Evolutionary conservation across 2,329 filamentous ascomycete genomes (phyloP).

Genomic region (Emericellopsis cladophorae): DNA sequence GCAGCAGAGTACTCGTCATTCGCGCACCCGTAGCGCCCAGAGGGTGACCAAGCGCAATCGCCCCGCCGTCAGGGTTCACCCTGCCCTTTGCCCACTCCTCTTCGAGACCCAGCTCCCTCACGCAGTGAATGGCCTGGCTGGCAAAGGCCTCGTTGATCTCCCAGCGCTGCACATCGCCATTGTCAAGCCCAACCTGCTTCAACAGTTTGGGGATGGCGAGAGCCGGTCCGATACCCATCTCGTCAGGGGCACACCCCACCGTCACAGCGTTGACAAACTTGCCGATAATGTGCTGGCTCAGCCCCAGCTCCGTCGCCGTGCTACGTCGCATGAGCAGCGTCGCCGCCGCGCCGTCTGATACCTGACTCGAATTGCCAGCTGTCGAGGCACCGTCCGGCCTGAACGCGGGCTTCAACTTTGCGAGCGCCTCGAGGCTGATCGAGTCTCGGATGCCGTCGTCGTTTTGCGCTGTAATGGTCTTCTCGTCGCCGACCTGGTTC

Average conservation of each 20-base stretch:
- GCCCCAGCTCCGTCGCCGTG: conserved; percentile 61
- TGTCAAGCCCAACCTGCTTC: conserved; percentile 50
- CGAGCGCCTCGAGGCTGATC: conserved; percentile 57
- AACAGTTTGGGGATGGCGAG: conserved; percentile 76
- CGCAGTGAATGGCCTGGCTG: conserved; percentile 55
- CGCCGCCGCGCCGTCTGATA: conserved; percentile 79
- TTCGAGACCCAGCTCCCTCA: conserved; percentile 57
- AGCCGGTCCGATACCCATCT: conserved; percentile 89
- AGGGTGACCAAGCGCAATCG: conserved; percentile 81
- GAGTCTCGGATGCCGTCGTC: conserved; percentile 74
- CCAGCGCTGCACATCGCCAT: conserved; percentile 68
- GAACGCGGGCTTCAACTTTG: conserved; percentile 78
- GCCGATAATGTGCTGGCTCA: conserved; percentile 58
- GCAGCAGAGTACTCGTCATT: conserved; percentile 56
- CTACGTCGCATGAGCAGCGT: conserved; percentile 74
- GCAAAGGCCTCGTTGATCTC: conserved; percentile 84
- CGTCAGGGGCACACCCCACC: conserved; percentile 71
- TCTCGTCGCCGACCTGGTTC: conserved; percentile 38
- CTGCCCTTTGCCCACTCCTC: conserved; percentile 47
- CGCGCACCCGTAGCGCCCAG: conserved; percentile 73
- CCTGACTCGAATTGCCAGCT: conserved; percentile 76
- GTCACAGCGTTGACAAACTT: conserved; percentile 70
- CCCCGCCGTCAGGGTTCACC: conserved; percentile 83
- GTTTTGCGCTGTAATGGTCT: conserved; percentile 53
- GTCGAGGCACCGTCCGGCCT: conserved; percentile 62